Conservation (phyloP, 1,139 yeast species). For the Suhomyces chickasaworum region DNA sequence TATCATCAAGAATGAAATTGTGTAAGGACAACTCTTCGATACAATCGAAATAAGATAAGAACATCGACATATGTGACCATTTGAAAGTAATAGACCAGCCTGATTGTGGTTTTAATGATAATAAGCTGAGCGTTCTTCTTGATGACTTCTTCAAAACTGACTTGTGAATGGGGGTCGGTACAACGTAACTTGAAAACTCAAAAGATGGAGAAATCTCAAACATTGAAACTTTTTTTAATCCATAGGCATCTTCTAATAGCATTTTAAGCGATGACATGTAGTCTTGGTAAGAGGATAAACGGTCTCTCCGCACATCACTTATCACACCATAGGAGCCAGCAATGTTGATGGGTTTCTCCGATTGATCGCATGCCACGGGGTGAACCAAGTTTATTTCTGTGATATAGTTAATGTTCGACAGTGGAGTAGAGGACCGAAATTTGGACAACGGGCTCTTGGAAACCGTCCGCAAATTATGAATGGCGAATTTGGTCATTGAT, state of each 20-base stretch:
- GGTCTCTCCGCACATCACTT: constrained; percentile 20
- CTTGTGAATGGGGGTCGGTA: not conserved
- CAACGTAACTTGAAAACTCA: constrained; percentile 38
- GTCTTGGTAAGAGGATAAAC: constrained; percentile 27
- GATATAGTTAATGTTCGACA: constrained; percentile 36
- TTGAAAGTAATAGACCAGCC: constrained; percentile 55
- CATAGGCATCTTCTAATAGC: constrained; percentile 36
- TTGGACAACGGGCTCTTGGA: constrained; percentile 9
- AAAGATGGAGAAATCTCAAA: constrained; percentile 55
- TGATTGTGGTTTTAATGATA: constrained; percentile 42
- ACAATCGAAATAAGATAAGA: constrained; percentile 44
- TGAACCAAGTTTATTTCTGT: constrained; percentile 30
- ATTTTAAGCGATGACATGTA: constrained; percentile 27
- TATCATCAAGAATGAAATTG: constrained; percentile 50
- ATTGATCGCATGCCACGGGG: constrained; percentile 35
- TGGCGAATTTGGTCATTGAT: constrained; percentile 37
- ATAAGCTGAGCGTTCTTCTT: constrained; percentile 23
- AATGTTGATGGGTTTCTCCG: constrained; percentile 32
- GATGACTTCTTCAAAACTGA: constrained; percentile 19
- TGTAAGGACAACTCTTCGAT: constrained; percentile 46
- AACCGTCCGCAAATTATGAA: constrained; percentile 25
- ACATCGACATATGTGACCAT: constrained; percentile 25
- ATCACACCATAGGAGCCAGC: constrained; percentile 45
- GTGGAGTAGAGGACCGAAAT: constrained; percentile 24
- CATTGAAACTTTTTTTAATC: constrained; percentile 32